A percentile compares a stretch with the other conserved stretches of the same genome.
Conservation (phyloP, 441 rosid species). For the Populus hybrid region DNA sequence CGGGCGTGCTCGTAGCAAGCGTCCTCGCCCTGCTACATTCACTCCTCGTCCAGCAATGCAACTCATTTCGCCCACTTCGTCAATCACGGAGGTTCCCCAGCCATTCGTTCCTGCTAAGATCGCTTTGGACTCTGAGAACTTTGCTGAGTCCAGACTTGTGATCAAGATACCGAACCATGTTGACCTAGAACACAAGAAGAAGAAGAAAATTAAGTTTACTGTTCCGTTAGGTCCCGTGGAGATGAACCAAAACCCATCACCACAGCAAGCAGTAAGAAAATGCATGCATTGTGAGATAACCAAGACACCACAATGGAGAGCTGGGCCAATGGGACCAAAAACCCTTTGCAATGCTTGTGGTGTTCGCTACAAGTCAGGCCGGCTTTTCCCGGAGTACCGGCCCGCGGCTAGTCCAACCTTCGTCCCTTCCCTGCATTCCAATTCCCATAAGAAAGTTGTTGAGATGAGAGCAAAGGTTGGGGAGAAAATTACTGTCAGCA, state of each 20-base stretch:
- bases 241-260: constrained; percentile 15
- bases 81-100: constrained; percentile 28
- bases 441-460: constrained; percentile 88
- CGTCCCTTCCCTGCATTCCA: constrained; percentile 77
- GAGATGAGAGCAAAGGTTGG: constrained; percentile 71
- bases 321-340: constrained; percentile 96
- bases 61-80: constrained; percentile 42
- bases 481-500: constrained; percentile 17
- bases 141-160: constrained; percentile 58
- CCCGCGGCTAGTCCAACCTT: constrained; percentile 97
- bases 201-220: constrained; percentile 64
- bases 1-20: constrained; percentile 94
- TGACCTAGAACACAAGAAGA: constrained; percentile 56
- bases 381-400: constrained; percentile 94
- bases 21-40: constrained; percentile 73
- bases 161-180: constrained; percentile 62
- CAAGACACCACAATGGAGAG: constrained; percentile 97
- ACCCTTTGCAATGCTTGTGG: constrained; percentile 19
- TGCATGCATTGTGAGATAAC: constrained; percentile 95
- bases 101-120: constrained; percentile 19
- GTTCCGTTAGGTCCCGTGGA: constrained; percentile 27
- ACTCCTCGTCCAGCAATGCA: constrained; percentile 51
- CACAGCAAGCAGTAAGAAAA: constrained; percentile 52
- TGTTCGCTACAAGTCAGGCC: constrained; percentile 32
- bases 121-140: constrained; percentile 47